Conservation (phyloP, 164 flowering plant genomes). For the Magnolia kwangsiensis region DNA sequence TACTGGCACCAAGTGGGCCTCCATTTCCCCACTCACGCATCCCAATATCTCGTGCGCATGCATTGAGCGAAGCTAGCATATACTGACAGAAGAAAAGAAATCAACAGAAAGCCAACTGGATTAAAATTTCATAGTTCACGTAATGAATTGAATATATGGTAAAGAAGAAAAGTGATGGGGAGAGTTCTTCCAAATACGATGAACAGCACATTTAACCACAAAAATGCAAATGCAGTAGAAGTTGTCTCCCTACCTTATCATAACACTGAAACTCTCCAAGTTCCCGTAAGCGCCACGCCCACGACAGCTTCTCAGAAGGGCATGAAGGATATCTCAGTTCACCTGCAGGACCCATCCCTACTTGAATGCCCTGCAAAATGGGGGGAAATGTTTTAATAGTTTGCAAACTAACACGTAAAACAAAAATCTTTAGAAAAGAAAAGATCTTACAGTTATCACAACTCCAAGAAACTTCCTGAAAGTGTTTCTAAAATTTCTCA, state of each 20-base stretch:
- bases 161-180: not conserved
- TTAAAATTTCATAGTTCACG: not conserved
- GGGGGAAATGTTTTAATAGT: not conserved
- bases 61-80: conserved; percentile 59
- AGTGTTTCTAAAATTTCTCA: conserved; percentile 58
- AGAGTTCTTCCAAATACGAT: not conserved
- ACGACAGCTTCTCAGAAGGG: conserved; percentile 36
- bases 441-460: conserved; percentile 39
- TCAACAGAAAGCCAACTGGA: not conserved
- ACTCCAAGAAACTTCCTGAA: conserved; percentile 51
- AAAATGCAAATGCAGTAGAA: not conserved
- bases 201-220: not conserved
- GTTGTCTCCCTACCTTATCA: conserved; percentile 50
- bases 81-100: conserved; percentile 33
- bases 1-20: conserved; percentile 46
- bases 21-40: conserved; percentile 57
- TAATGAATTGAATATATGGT: not conserved
- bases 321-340: conserved; percentile 72
- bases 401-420: not conserved
- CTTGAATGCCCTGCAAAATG: conserved; percentile 53
- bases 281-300: conserved; percentile 39
- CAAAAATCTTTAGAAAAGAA: not conserved
- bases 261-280: conserved; percentile 77
- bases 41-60: conserved; percentile 46
- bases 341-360: conserved; percentile 83